Evolutionary conservation across 2,329 filamentous ascomycete genomes (phyloP).

Genomic region (Metarhizium rileyi): DNA sequence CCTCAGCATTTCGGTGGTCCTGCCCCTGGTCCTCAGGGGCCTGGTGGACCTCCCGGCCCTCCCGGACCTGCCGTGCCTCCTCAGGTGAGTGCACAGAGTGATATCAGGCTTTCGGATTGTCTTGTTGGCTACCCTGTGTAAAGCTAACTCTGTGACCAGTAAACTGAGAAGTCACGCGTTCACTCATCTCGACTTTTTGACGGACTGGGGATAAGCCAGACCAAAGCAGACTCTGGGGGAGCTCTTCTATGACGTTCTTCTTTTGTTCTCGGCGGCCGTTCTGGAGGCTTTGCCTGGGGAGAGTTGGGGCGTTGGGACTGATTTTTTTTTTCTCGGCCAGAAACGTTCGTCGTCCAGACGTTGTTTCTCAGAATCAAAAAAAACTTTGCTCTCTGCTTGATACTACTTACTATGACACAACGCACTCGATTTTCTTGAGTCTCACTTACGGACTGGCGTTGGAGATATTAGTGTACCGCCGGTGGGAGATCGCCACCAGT

Average conservation of each 20-base stretch:
- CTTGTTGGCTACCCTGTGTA: neutral
- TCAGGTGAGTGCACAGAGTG: slow-evolving; percentile 23
- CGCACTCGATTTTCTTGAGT: slow-evolving; percentile 21
- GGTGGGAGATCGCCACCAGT: slow-evolving; percentile 29
- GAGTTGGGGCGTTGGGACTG: slow-evolving; percentile 20
- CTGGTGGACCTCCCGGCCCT: slow-evolving; percentile 27
- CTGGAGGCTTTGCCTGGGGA: slow-evolving; percentile 13
- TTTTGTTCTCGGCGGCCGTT: slow-evolving; percentile 15
- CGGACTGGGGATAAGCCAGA: slow-evolving; percentile 3
- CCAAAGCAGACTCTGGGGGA: slow-evolving; percentile 6
- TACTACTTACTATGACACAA: slow-evolving; percentile 19
- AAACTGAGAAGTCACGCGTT: slow-evolving; percentile 3
- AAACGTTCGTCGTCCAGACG: slow-evolving; percentile 10
- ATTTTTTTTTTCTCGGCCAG: slow-evolving; percentile 16
- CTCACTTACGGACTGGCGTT: slow-evolving; percentile 31
- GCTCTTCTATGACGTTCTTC: slow-evolving; percentile 14
- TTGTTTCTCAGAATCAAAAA: slow-evolving; percentile 3
- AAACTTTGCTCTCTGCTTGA: slow-evolving; percentile 23
- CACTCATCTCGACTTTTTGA: slow-evolving; percentile 1
- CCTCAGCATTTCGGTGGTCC: slow-evolving; percentile 24
- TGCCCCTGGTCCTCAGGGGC: slow-evolving; percentile 27
- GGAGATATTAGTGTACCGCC: slow-evolving; percentile 28
- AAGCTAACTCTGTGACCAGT: slow-evolving; percentile 8
- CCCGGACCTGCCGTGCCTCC: slow-evolving; percentile 27
- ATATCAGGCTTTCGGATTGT: neutral